Evolutionary conservation across 441 rosid species (phyloP).

Genomic region (Adansonia grandidieri): DNA sequence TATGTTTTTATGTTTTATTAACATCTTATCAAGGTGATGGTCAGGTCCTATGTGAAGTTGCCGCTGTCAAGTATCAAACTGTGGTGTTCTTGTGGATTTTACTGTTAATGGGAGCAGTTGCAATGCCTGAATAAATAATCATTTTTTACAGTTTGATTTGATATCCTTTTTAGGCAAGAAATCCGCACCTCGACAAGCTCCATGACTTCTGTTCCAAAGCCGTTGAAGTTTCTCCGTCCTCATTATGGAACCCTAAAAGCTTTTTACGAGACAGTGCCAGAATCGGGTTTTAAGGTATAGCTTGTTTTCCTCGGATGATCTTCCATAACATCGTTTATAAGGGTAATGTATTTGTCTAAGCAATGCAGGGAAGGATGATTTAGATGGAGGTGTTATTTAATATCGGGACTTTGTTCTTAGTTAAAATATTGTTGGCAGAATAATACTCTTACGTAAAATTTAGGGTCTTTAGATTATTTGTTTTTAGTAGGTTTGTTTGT

Average conservation of each 20-base stretch:
- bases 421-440: neutral
- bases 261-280: constrained; percentile 63
- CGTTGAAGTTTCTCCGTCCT: constrained; percentile 94
- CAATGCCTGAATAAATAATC: constrained; percentile 1
- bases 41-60: neutral
- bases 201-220: constrained; percentile 97
- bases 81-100: neutral
- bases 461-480: neutral
- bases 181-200: constrained; percentile 89
- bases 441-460: neutral
- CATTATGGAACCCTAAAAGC: constrained; percentile 89
- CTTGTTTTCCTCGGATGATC: constrained; percentile 21
- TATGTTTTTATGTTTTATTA: neutral
- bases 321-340: neutral
- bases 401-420: neutral
- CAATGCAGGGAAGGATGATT: neutral
- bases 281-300: constrained; percentile 72
- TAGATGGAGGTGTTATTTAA: neutral
- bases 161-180: constrained; percentile 65
- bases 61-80: neutral
- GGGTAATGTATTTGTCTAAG: neutral
- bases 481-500: neutral
- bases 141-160: neutral
- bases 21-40: neutral
- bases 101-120: neutral